Evolutionary conservation across 352 stramenopile genomes (phyloP), one percentile per base, ranked within the genome.

Genomic region (Lagenidium sp.): DNA sequence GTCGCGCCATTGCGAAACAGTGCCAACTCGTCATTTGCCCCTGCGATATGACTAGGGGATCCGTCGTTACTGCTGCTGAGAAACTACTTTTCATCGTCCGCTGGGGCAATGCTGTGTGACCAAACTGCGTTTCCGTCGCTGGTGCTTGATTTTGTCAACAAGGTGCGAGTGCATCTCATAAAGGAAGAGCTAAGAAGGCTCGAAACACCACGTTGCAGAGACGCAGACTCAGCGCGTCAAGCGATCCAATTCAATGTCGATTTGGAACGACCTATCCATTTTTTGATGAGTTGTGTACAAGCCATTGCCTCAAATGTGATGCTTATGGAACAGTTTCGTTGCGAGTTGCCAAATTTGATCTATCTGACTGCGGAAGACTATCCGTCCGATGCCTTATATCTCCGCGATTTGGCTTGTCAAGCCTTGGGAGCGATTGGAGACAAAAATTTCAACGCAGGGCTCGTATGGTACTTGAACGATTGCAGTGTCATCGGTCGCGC

Each of bases 401-500:
- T 88, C 16, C 60, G 68, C 15, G 75, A 79, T 19, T 46, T 65
- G 19, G 65, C 60, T 16, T 62, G 46, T n/a, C 60, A 67, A 29
- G 66, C 72, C 0, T 41, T 91, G 8, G 47, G 56, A 3, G 59
- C 60, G 0, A 47, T 86, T 1, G 45, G 65, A 0, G 66, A 82
- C 44, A 68, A 65, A 31, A 84, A 74, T 34, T 83, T 91, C 44
- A 91, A 73, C 37, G 68, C 78, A 6, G 75, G 59, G 3, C 45
- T 87, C 0, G 68, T 83, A 6, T 91, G 75, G 78, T 88, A 91
- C 37, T 50, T 91, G 15, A 63, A 86, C 36, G 78, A 88, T 36
- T 83, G 68, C 40, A 65, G 64, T 39, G 47, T 63, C 6, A 46
- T 91, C 20, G 52, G 57, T 5, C 68, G 63, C 30, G 69, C 61